Base-by-base conservation (phyloP, 1,284 basidiomycete genomes). In the Earliella scabrosa region DNA sequence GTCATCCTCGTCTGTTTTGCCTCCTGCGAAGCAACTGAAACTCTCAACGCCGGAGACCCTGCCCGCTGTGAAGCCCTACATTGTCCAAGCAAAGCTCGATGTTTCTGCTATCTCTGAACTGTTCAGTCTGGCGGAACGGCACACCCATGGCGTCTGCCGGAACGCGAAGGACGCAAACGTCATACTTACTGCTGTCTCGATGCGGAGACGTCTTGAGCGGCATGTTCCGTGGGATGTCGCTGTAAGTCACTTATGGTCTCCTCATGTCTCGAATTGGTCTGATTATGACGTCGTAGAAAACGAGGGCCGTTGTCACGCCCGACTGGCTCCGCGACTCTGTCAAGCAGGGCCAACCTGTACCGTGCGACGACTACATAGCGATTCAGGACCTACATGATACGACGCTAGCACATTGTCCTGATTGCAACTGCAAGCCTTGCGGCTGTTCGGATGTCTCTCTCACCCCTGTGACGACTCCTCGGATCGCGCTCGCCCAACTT, bases 191-290 rank as follows among this genome's bases (percentile, higher is more conserved):
- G 79, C 75, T 16, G 75, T 91, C 26, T 77, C 70, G 31, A 90
- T 90, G 82, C 77, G 78, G 56, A 78, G 80, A 58, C 79, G 90
- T 4, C 72, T 92, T 2, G 84, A 90, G 69, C 76, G 90, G 50
- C 88, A 91, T 67, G 53, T 92, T 11, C 66, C 77, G 35, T 87
- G 85, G 86, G 71, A 77, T 3, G 63, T 83, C 32, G 85, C 87
- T 23, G 89, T 90, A 67, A 67, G 86, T 77, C 13, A 41, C 14
- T 38, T 18, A 11, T 36, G 13, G 32, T 35, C 21, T 11, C 3
- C 29, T 16, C 23, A 11, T 20, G 23, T n/a, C 14, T 16, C 34
- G 31, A n/a, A n/a, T n/a, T n/a, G 9, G 10, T 21, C 13, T 16
- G 39, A 6, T 52, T 18, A 0, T 14, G 0, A 16, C 7, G n/a